A percentile compares a stretch with the other conserved stretches of the same genome.
Evolutionary conservation across 768 basidiomycete genomes (phyloP).

Genomic region (Phylloporus sp.): DNA sequence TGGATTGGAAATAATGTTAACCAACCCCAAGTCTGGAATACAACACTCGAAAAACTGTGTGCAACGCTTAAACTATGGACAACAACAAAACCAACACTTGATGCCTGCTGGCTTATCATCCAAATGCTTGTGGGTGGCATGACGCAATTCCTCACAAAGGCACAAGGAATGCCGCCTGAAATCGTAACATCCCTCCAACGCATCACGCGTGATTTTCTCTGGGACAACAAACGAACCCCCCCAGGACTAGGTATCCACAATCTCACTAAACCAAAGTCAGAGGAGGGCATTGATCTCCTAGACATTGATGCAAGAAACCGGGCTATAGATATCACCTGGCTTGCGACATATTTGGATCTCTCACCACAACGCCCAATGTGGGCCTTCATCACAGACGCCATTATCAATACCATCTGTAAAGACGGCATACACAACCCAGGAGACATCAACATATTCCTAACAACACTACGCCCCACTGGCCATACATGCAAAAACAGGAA

Average conservation of each 20-base stretch:
- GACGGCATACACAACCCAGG: neutral
- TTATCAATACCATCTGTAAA: neutral
- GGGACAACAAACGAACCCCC: neutral
- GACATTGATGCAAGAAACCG: neutral
- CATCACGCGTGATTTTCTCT: neutral
- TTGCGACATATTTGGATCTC: neutral
- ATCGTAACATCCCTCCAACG: too few species aligned
- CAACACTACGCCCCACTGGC: neutral
- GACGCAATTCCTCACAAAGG: slow-evolving; percentile 30
- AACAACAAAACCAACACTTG: slow-evolving; percentile 17
- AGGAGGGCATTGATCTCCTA: neutral
- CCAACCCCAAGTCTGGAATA: slow-evolving; percentile 9
- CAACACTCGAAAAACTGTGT: slow-evolving; percentile 23
- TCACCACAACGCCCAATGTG: neutral
- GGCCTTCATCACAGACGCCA: neutral
- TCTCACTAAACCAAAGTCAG: neutral
- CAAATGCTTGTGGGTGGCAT: slow-evolving; percentile 17
- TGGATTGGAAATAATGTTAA: slow-evolving; percentile 25
- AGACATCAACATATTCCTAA: neutral
- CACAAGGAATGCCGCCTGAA: slow-evolving; percentile 12
- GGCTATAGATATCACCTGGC: neutral
- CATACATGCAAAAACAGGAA: neutral
- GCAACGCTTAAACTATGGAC: too few species aligned
- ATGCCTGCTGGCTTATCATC: slow-evolving; percentile 7
- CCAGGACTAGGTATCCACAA: neutral